Percentiles rank a stretch among this genome's conserved stretches.
phyloP scores from a whole-genome alignment of 352 stramenopile genomes.

The Phytophthora cactorum region DNA sequence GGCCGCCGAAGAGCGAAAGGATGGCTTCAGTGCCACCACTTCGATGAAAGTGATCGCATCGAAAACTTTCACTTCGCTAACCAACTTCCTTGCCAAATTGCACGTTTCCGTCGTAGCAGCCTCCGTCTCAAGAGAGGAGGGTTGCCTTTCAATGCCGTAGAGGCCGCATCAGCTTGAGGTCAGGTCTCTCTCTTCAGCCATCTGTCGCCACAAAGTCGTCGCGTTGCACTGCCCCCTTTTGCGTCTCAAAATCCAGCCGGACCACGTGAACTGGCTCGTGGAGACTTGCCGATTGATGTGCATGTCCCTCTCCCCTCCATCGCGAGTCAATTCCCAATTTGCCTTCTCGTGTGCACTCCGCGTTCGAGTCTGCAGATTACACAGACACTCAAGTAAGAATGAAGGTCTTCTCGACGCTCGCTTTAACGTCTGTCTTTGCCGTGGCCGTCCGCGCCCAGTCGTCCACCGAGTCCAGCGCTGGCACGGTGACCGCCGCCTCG shows the following conservation, averaged over 20 bases:
- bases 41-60: neutral
- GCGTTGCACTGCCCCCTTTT: conserved; percentile 7
- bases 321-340: conserved; percentile 46
- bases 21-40: no score
- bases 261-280: conserved; percentile 28
- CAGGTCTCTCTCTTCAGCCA: conserved; percentile 11
- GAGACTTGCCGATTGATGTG: conserved; percentile 19
- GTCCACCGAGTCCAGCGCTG: conserved; percentile 35
- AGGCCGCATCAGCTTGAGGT: conserved; percentile 9
- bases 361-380: conserved; percentile 40
- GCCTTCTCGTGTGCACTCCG: conserved; percentile 33
- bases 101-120: conserved; percentile 2
- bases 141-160: conserved; percentile 5
- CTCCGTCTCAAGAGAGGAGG: conserved; percentile 20
- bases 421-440: conserved; percentile 31
- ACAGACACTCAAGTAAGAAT: conserved; percentile 22
- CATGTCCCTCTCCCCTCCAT: neutral
- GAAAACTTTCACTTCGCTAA: neutral
- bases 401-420: conserved; percentile 42
- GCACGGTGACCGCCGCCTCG: conserved; percentile 37
- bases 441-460: conserved; percentile 26
- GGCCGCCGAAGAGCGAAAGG: no score
- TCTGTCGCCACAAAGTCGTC: conserved; percentile 16
- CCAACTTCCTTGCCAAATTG: conserved; percentile 1
- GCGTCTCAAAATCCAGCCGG: conserved; percentile 29